These are phyloP conservation scores for Diaporthe batatas DNA, from an alignment of 2,329 filamentous ascomycete genomes.

Conservation along the genomic window DNA sequence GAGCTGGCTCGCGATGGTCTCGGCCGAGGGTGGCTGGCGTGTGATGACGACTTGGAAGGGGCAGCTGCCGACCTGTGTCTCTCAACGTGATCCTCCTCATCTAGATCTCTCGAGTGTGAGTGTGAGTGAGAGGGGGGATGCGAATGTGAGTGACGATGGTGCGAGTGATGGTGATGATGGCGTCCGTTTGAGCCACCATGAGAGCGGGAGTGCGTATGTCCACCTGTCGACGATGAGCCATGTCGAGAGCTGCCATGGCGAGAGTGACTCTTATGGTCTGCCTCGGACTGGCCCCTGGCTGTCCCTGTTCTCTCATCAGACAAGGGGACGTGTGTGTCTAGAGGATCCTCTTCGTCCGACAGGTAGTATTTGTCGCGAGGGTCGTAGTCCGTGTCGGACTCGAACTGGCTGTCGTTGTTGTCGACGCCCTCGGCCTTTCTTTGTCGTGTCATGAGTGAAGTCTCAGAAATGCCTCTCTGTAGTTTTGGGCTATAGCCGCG, in stretches of 20 bases:
- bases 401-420: constrained; percentile 27
- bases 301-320: neutral
- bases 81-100: constrained; percentile 2
- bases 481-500: constrained; percentile 30
- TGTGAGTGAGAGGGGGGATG: constrained; percentile 9
- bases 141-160: neutral
- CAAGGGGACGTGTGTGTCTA: constrained; percentile 22
- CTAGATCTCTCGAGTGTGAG: constrained; percentile 16
- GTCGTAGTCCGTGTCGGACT: constrained; percentile 44
- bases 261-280: constrained; percentile 27
- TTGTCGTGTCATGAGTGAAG: constrained; percentile 35
- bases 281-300: neutral
- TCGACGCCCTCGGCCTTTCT: constrained; percentile 14
- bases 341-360: constrained; percentile 40
- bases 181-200: constrained; percentile 29
- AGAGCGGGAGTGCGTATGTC: neutral
- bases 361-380: constrained; percentile 45
- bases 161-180: constrained; percentile 16
- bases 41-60: constrained; percentile 16
- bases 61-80: constrained; percentile 21
- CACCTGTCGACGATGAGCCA: constrained; percentile 12
- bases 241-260: constrained; percentile 17
- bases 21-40: constrained; percentile 33
- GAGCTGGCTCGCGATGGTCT: constrained; percentile 38
- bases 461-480: constrained; percentile 33